Conservation (phyloP, 1,139 yeast species). For the Saccharomyces pastorianus region DNA sequence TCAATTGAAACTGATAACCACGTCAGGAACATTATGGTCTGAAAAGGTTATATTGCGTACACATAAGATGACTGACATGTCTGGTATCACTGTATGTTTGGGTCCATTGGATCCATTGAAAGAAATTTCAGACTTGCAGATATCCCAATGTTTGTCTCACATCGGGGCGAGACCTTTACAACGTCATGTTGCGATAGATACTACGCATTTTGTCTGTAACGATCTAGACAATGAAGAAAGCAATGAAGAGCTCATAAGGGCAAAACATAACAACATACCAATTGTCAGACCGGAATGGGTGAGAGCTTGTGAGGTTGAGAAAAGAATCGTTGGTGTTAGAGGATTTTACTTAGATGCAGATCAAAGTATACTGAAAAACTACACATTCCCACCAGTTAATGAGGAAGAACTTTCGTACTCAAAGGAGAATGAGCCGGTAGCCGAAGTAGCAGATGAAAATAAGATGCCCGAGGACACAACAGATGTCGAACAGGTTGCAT, state of each 20-base stretch:
- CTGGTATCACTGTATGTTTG: slow-evolving; percentile 86
- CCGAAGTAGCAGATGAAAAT: slow-evolving; percentile 8
- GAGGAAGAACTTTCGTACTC: slow-evolving; percentile 8
- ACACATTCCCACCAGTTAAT: slow-evolving; percentile 27
- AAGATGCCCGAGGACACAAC: slow-evolving; percentile 6
- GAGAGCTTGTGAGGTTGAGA: slow-evolving; percentile 84
- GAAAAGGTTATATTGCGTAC: slow-evolving; percentile 66
- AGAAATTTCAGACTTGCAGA: slow-evolving; percentile 50
- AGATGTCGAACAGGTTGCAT: slow-evolving; percentile 4
- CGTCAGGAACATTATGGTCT: slow-evolving; percentile 77
- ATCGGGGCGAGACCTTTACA: slow-evolving; percentile 87
- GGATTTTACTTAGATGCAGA: slow-evolving; percentile 59
- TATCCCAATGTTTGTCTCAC: slow-evolving; percentile 51
- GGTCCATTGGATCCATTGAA: slow-evolving; percentile 68
- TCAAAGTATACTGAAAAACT: slow-evolving; percentile 28
- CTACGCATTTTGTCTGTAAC: slow-evolving; percentile 89
- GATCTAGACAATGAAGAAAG: slow-evolving; percentile 32
- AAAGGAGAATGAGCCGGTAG: slow-evolving; percentile 6
- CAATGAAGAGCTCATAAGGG: slow-evolving; percentile 44
- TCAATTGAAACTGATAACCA: slow-evolving; percentile 72
- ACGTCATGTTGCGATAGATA: slow-evolving; percentile 68
- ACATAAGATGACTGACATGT: slow-evolving; percentile 91
- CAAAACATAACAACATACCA: slow-evolving; percentile 83
- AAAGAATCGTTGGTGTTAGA: slow-evolving; percentile 87
- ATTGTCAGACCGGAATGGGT: slow-evolving; percentile 95